Conservation (phyloP, 208 protist genomes). For the Trypanosoma cruzi region DNA sequence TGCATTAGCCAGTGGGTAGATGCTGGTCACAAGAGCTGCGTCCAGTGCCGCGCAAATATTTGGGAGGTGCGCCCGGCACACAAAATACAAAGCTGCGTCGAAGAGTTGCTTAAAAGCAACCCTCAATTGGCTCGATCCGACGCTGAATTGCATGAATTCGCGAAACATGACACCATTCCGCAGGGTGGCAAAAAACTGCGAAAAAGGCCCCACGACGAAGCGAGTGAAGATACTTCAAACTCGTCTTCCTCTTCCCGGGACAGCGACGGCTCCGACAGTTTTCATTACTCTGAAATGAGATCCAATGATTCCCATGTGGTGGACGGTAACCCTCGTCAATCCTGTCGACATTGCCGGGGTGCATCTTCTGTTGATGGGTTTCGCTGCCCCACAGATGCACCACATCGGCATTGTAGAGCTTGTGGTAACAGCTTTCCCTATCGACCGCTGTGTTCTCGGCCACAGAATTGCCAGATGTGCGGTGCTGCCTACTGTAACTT, state of each 20-base stretch:
- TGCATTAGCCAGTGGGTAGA: slow-evolving; percentile 82
- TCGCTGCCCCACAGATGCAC: slow-evolving; percentile 46
- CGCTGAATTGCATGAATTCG: slow-evolving; percentile 49
- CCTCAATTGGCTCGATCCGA: slow-evolving; percentile 36
- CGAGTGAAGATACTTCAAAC: too few relatives aligned
- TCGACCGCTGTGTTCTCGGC: slow-evolving; percentile 66
- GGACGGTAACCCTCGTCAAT: slow-evolving; percentile 1
- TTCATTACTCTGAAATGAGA: neutral
- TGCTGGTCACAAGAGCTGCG: slow-evolving; percentile 46
- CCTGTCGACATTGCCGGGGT: slow-evolving; percentile 57
- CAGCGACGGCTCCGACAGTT: neutral
- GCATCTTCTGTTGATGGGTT: slow-evolving; percentile 66
- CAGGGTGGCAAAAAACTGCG: slow-evolving; percentile 36
- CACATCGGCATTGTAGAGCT: slow-evolving; percentile 52
- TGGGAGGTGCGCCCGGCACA: slow-evolving; percentile 77
- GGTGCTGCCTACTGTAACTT: slow-evolving; percentile 69
- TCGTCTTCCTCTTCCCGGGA: too few relatives aligned
- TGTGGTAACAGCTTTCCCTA: slow-evolving; percentile 67
- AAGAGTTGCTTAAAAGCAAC: slow-evolving; percentile 56
- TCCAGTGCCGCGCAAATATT: slow-evolving; percentile 60
- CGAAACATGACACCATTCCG: slow-evolving; percentile 61
- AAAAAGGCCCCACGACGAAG: slow-evolving; percentile 30
- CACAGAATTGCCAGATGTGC: slow-evolving; percentile 86
- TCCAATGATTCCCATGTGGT: too few relatives aligned
- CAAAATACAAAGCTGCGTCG: slow-evolving; percentile 74